Evolutionary conservation across 495 filamentous ascomycete species (phyloP).

Genomic region (Penicillium canariense): DNA sequence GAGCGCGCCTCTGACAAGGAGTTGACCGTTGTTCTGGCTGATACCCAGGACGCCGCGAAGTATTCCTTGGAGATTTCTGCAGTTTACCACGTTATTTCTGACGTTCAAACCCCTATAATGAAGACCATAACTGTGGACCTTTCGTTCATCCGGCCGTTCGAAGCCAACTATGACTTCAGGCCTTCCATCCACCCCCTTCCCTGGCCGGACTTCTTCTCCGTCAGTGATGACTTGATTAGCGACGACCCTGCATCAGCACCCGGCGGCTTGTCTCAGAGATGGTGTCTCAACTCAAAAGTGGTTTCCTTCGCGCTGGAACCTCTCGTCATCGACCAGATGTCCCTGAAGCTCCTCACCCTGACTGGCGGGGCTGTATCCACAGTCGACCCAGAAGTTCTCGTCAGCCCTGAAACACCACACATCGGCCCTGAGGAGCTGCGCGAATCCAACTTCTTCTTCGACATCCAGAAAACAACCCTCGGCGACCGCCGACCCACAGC

Average conservation of each 20-base stretch:
- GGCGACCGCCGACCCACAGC: slow-evolving; percentile 74
- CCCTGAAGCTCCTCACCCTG: slow-evolving; percentile 53
- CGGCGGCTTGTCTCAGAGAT: slow-evolving; percentile 75
- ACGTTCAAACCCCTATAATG: slow-evolving; percentile 78
- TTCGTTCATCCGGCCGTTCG: slow-evolving; percentile 76
- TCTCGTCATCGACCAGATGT: slow-evolving; percentile 63
- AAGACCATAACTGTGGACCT: slow-evolving; percentile 66
- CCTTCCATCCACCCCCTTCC: slow-evolving; percentile 70
- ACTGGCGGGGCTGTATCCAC: slow-evolving; percentile 53
- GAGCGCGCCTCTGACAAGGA: slow-evolving; percentile 42
- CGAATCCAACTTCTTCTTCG: slow-evolving; percentile 67
- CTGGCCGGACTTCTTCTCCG: slow-evolving; percentile 83
- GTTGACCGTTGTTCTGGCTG: slow-evolving; percentile 32
- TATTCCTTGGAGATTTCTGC: slow-evolving; percentile 70
- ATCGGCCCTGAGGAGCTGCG: slow-evolving; percentile 63
- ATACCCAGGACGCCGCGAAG: slow-evolving; percentile 52
- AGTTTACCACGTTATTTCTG: slow-evolving; percentile 73
- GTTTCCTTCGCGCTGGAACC: slow-evolving; percentile 72
- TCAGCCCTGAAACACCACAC: slow-evolving; percentile 29
- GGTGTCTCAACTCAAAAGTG: slow-evolving; percentile 71
- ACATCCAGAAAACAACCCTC: slow-evolving; percentile 67
- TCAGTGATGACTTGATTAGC: slow-evolving; percentile 38
- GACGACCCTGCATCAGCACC: slow-evolving; percentile 25
- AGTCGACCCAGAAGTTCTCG: slow-evolving; percentile 39
- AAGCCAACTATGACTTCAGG: slow-evolving; percentile 80